phyloP scores from a whole-genome alignment of 805 yeast genomes.

The Clavispora asparagi region DNA sequence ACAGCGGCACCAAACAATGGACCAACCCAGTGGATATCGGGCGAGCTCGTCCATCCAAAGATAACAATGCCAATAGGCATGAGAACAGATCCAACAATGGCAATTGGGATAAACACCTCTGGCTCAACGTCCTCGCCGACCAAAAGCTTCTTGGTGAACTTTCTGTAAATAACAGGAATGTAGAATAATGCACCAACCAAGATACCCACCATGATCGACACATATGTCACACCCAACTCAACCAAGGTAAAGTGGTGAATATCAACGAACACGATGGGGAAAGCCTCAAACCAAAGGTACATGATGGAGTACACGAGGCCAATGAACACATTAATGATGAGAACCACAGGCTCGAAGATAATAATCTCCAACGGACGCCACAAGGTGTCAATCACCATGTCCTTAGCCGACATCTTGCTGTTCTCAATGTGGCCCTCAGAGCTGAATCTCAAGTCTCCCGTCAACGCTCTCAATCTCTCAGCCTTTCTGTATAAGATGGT shows the following conservation, averaged over 20 bases:
- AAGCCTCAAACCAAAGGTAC: slow-evolving; percentile 57
- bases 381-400: slow-evolving; percentile 24
- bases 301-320: slow-evolving; percentile 49
- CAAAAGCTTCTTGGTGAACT: slow-evolving; percentile 18
- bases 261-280: slow-evolving; percentile 49
- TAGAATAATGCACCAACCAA: slow-evolving; percentile 30
- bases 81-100: slow-evolving; percentile 18
- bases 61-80: slow-evolving; percentile 19
- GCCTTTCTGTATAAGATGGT: slow-evolving; percentile 47
- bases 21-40: slow-evolving; percentile 16
- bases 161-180: slow-evolving; percentile 19
- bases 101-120: slow-evolving; percentile 33
- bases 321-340: slow-evolving; percentile 47
- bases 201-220: slow-evolving; percentile 46
- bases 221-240: slow-evolving; percentile 43
- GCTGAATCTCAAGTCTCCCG: slow-evolving; percentile 43
- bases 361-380: slow-evolving; percentile 49
- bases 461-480: slow-evolving; percentile 38
- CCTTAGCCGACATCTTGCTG: slow-evolving; percentile 14
- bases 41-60: slow-evolving; percentile 18
- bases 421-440: slow-evolving; percentile 36
- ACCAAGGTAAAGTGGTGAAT: slow-evolving; percentile 43
- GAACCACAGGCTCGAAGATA: slow-evolving; percentile 51
- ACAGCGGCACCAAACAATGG: slow-evolving; percentile 18
- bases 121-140: slow-evolving; percentile 28